phyloP scores from a whole-genome alignment of 139 green algal species.

The Limnomonas spitsbergensis region DNA sequence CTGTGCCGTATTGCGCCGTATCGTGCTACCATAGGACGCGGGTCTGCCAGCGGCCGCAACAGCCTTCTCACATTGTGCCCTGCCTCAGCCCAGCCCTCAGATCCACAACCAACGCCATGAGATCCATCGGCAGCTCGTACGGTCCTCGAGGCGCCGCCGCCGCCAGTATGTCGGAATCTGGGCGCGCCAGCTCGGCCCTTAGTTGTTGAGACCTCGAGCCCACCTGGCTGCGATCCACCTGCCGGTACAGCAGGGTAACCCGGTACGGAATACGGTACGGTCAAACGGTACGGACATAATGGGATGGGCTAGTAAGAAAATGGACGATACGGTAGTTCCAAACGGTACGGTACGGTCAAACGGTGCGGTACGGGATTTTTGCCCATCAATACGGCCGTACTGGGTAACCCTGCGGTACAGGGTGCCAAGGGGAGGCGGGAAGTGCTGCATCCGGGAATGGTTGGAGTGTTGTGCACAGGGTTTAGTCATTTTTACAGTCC shows the following conservation, averaged over 20 bases:
- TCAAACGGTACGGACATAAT: background rate
- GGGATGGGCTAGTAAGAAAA: background rate
- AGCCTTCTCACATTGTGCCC: too few relatives aligned
- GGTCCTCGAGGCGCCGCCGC: background rate
- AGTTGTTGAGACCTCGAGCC: background rate
- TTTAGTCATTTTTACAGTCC: too few relatives aligned
- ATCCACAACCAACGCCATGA: conserved; percentile 14
- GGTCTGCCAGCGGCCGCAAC: too few relatives aligned
- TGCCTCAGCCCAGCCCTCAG: too few relatives aligned
- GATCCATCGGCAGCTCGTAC: background rate
- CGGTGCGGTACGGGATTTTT: background rate
- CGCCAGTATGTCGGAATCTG: background rate
- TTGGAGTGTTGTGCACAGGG: too few relatives aligned
- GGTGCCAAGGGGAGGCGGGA: too few relatives aligned
- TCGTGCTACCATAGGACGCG: too few relatives aligned
- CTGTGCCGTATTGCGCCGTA: too few relatives aligned
- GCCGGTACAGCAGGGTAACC: background rate
- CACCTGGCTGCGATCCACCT: background rate
- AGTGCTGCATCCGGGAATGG: too few relatives aligned
- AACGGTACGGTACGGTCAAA: background rate
- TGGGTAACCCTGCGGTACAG: too few relatives aligned
- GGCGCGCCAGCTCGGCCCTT: background rate
- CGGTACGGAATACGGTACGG: background rate
- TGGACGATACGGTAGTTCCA: background rate
- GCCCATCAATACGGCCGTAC: background rate